Evolutionary conservation across 495 filamentous ascomycete genomes (phyloP).

Genomic region (Glonium stellatum): DNA sequence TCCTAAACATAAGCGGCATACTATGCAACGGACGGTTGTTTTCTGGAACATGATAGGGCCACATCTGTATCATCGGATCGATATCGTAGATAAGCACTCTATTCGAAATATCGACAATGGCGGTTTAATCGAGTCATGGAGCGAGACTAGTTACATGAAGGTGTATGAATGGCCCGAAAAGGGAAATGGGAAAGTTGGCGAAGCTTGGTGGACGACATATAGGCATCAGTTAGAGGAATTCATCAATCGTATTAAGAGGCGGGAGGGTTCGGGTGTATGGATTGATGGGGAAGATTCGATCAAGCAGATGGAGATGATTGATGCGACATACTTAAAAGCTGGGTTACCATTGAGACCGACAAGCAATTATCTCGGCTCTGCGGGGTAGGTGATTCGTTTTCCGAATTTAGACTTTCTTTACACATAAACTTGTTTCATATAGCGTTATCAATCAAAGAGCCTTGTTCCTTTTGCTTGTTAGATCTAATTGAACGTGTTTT

Average conservation of each 20-base stretch:
- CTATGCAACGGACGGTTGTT: slow-evolving; percentile 24
- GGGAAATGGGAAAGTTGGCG: slow-evolving; percentile 19
- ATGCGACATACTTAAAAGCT: slow-evolving; percentile 32
- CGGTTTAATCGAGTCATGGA: slow-evolving; percentile 25
- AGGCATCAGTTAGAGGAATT: slow-evolving; percentile 36
- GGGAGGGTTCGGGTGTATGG: slow-evolving; percentile 27
- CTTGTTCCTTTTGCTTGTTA: too few species aligned
- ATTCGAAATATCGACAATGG: slow-evolving; percentile 1
- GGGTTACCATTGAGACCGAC: slow-evolving; percentile 26
- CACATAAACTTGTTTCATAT: too few species aligned
- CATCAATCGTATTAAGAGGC: slow-evolving; percentile 29
- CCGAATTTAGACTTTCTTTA: too few species aligned
- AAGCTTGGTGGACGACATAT: slow-evolving; percentile 35
- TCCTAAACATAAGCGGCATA: slow-evolving; percentile 1
- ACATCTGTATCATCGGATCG: slow-evolving; percentile 38
- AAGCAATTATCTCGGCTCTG: neutral
- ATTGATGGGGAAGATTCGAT: slow-evolving; percentile 31
- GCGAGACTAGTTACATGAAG: slow-evolving; percentile 23
- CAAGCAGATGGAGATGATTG: slow-evolving; percentile 31
- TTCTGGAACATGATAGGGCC: slow-evolving; percentile 40
- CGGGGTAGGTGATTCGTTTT: too few species aligned
- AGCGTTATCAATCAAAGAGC: too few species aligned
- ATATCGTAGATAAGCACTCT: slow-evolving; percentile 31
- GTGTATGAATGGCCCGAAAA: slow-evolving; percentile 24
- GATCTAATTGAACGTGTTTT: too few species aligned